phyloP scores from a whole-genome alignment of 495 filamentous ascomycete genomes.

The Podospora comata region DNA sequence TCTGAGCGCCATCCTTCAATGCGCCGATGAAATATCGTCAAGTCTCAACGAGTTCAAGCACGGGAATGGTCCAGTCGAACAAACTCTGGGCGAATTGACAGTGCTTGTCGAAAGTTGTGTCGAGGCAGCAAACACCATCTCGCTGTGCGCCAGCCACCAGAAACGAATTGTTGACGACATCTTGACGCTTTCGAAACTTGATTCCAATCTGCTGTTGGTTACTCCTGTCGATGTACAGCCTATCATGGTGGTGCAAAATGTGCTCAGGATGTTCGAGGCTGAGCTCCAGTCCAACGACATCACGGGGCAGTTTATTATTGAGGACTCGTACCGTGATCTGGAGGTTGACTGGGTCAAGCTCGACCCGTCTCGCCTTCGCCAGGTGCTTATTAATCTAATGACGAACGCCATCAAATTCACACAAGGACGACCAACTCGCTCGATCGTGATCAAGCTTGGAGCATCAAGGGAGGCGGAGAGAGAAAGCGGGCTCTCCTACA shows the following conservation, averaged over 20 bases:
- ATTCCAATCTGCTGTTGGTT: slow-evolving; percentile 72
- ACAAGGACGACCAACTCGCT: slow-evolving; percentile 51
- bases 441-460: slow-evolving; percentile 66
- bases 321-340: slow-evolving; percentile 60
- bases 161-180: slow-evolving; percentile 78
- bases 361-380: slow-evolving; percentile 73
- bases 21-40: slow-evolving; percentile 69
- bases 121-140: slow-evolving; percentile 79
- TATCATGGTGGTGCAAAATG: slow-evolving; percentile 59
- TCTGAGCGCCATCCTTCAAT: slow-evolving; percentile 75
- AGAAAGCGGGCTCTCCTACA: slow-evolving; percentile 47
- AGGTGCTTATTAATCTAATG: slow-evolving; percentile 75
- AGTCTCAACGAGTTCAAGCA: slow-evolving; percentile 46
- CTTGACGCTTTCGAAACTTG: slow-evolving; percentile 79
- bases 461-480: slow-evolving; percentile 57
- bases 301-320: slow-evolving; percentile 61
- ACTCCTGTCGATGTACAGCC: slow-evolving; percentile 73
- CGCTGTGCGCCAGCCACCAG: slow-evolving; percentile 77
- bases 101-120: slow-evolving; percentile 54
- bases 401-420: slow-evolving; percentile 85
- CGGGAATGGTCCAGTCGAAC: slow-evolving; percentile 12
- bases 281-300: slow-evolving; percentile 73
- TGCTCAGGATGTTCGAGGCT: slow-evolving; percentile 80
- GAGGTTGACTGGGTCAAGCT: slow-evolving; percentile 72
- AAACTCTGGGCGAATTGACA: slow-evolving; percentile 17